These are phyloP conservation scores for Trichoderma endophyticum DNA, from an alignment of 2,329 filamentous ascomycete species.

Conservation along the genomic window DNA sequence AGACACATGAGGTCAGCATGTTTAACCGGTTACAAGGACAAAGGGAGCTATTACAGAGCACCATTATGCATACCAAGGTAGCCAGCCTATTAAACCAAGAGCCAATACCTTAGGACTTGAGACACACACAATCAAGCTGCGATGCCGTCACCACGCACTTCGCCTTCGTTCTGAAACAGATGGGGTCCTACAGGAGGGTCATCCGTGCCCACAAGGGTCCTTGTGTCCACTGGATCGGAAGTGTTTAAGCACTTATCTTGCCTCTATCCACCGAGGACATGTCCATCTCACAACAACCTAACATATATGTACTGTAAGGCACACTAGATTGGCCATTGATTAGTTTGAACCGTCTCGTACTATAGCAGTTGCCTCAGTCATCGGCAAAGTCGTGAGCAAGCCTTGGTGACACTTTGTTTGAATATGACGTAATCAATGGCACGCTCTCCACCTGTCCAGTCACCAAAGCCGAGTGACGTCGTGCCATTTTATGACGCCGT, in stretches of 20 bases:
- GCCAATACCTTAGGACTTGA: background rate
- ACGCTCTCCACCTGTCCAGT: background rate
- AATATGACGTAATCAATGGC: slow-evolving; percentile 16
- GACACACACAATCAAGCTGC: background rate
- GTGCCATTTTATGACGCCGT: background rate
- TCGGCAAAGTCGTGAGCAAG: background rate
- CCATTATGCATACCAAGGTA: background rate
- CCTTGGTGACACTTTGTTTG: background rate
- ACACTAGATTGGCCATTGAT: background rate
- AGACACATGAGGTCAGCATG: background rate
- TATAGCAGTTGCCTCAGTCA: background rate
- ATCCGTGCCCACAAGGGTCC: background rate
- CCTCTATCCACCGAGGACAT: background rate
- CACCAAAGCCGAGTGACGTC: slow-evolving; percentile 8
- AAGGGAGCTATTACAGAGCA: background rate
- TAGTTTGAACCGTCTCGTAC: background rate
- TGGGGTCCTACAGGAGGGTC: background rate
- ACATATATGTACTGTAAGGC: background rate
- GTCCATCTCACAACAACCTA: background rate
- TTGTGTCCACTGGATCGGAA: background rate
- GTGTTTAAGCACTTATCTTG: background rate
- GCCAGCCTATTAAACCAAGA: too few relatives aligned
- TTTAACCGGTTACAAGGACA: background rate
- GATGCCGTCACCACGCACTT: background rate
- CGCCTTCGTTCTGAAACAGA: background rate